Conservation (phyloP, 768 basidiomycete species). For the Auriscalpium orientale region DNA sequence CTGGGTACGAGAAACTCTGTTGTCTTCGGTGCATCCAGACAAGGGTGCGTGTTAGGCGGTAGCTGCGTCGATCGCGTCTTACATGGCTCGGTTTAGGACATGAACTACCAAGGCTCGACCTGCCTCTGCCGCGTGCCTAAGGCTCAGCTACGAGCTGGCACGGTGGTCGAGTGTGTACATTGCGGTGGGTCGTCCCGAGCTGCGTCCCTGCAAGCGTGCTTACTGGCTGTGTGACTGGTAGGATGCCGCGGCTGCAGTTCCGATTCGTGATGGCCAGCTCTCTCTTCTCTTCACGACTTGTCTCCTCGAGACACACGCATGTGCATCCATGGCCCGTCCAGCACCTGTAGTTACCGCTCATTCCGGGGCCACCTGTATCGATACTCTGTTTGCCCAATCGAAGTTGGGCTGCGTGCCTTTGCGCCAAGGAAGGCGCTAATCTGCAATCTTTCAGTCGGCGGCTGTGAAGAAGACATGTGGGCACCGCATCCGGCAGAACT, state of each 20-base stretch:
- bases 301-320: too few relatives aligned
- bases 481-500: too few relatives aligned
- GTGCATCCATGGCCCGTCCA: too few relatives aligned
- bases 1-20: conserved; percentile 96
- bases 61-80: neutral
- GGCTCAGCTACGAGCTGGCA: conserved; percentile 81
- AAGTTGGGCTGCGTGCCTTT: too few relatives aligned
- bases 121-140: conserved; percentile 98
- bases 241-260: conserved; percentile 91
- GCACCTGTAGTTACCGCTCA: too few relatives aligned
- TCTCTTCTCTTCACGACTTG: too few relatives aligned
- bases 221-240: conserved; percentile 23
- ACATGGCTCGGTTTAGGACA: conserved; percentile 53
- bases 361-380: too few relatives aligned
- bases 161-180: conserved; percentile 92
- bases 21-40: conserved; percentile 97
- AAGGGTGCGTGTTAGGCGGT: conserved; percentile 38
- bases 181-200: conserved; percentile 61
- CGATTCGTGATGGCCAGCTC: conserved; percentile 47
- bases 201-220: conserved; percentile 4
- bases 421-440: too few relatives aligned
- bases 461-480: too few relatives aligned
- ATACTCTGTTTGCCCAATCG: too few relatives aligned
- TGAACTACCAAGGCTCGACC: conserved; percentile 98
- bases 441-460: too few relatives aligned